phyloP scores from a whole-genome alignment of 2,329 filamentous ascomycete species.

The Neonectria faginata region DNA sequence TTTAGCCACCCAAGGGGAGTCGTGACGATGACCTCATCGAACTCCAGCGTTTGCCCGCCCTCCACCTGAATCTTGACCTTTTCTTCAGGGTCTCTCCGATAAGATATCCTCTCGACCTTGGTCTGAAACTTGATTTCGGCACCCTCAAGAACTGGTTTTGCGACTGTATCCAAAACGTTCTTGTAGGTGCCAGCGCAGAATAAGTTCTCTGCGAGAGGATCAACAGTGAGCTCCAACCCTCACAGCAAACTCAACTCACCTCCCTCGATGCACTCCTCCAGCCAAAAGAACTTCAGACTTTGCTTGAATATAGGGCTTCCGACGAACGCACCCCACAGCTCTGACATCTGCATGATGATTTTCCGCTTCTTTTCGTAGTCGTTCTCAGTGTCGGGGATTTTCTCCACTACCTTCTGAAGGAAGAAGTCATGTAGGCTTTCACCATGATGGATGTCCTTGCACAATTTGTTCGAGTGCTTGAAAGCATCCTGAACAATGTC shows the following conservation, averaged over 20 bases:
- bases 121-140: constrained; percentile 66
- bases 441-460: constrained; percentile 58
- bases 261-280: constrained; percentile 82
- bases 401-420: constrained; percentile 54
- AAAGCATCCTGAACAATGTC: constrained; percentile 76
- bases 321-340: constrained; percentile 78
- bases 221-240: not conserved
- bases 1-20: constrained; percentile 77
- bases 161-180: constrained; percentile 68
- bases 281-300: constrained; percentile 81
- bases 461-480: constrained; percentile 70
- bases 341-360: constrained; percentile 64
- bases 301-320: constrained; percentile 73
- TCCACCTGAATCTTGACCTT: constrained; percentile 60
- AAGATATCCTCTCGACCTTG: constrained; percentile 58
- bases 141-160: constrained; percentile 65
- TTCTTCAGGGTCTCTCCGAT: constrained; percentile 43
- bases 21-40: constrained; percentile 77
- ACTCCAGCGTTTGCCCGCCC: constrained; percentile 60
- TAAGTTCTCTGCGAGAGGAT: constrained; percentile 62
- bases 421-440: constrained; percentile 69
- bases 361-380: constrained; percentile 56
- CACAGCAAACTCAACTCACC: constrained; percentile 53
- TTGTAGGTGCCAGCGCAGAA: constrained; percentile 71
- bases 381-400: constrained; percentile 59